Base-by-base conservation (phyloP, 2,329 filamentous ascomycete species). In the Aspergillus chevalieri region DNA sequence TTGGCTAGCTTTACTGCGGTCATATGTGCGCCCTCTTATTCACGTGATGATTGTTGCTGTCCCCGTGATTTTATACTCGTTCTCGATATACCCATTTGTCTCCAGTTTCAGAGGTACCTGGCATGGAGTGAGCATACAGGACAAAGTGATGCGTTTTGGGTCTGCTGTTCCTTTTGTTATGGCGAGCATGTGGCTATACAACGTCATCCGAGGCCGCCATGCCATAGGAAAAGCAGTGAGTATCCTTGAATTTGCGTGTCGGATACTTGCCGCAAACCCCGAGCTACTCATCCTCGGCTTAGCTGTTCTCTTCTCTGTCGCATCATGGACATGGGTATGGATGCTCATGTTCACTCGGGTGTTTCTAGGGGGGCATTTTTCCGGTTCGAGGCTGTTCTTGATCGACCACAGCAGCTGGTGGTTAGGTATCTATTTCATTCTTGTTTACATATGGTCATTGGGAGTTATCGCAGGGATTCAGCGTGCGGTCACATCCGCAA, bases 391-490 rank as follows among this genome's bases (percentile, higher is more conserved):
- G 52, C 74, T 84, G 39, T 96, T 94, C 70, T 80, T 95, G 61
- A 89, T 97, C 63, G 86, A 89, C 63, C 74, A 86, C 15, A 89
- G 89, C 52, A 95, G 86, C 61, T 97, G 92, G 92, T 95, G 90
- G 88, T 78, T 98, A 3, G 93, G 88, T n/a, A 79, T 83, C 21
- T 95, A 85, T 67, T 98, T 96, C 72, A 82, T 96, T 57, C 74
- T 97, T 51, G 86, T 96, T 75, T 97, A 96, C 69, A 84, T 97
- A 58, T 98, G 93, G 93, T 93, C 90, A 0, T 76, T 96, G 39
- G 87, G 87, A 2, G 82, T 97, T 50, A 84, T 95, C 65, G 86
- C 89, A 50, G 90, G 89, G 15, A 81, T 97, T 19, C 92, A 98
- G 67, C 85, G 93, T 51, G 85, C 89, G 19, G 93, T 91, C 14